These are phyloP conservation scores for Royoungia palumana DNA, from an alignment of 768 basidiomycete genomes.

Conservation along the genomic window DNA sequence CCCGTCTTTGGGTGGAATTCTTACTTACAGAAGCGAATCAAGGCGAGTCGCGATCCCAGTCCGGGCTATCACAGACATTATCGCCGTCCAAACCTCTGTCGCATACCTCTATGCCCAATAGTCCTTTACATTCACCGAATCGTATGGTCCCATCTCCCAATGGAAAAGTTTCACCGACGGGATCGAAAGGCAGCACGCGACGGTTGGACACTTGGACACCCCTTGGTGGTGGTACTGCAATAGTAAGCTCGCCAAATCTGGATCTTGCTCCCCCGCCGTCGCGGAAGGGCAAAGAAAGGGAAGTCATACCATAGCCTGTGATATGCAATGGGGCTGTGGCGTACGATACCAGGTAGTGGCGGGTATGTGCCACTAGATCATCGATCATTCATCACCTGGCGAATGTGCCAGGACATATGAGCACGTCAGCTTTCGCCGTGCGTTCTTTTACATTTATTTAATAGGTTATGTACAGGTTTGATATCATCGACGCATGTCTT, in stretches of 20 bases:
- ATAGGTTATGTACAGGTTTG: conserved; percentile 14
- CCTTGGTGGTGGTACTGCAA: conserved; percentile 24
- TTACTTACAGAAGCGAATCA: conserved; percentile 84
- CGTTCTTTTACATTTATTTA: conserved; percentile 4
- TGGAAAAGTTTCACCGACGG: conserved; percentile 18
- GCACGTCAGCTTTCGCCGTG: conserved; percentile 3
- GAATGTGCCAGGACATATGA: conserved; percentile 3
- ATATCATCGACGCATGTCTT: conserved; percentile 15
- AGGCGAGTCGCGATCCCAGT: conserved; percentile 27
- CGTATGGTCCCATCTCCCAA: conserved; percentile 10
- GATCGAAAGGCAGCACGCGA: conserved; percentile 27
- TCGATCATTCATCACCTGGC: neutral
- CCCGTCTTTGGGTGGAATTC: conserved; percentile 97
- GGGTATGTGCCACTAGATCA: too few relatives aligned
- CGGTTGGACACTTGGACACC: conserved; percentile 40
- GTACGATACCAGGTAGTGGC: conserved; percentile 3
- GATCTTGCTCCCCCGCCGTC: conserved; percentile 35
- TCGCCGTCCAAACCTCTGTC: conserved; percentile 22
- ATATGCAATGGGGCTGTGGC: neutral
- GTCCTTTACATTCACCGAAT: conserved; percentile 29
- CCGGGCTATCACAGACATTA: conserved; percentile 5
- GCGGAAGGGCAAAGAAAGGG: conserved; percentile 48
- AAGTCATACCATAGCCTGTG: conserved; percentile 15
- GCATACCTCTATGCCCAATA: conserved; percentile 39
- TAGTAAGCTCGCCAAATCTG: conserved; percentile 41